Evolutionary conservation across 352 stramenopile species (phyloP), one percentile per base, ranked within the genome.

Genomic region (Thraustochytrium sp.): DNA sequence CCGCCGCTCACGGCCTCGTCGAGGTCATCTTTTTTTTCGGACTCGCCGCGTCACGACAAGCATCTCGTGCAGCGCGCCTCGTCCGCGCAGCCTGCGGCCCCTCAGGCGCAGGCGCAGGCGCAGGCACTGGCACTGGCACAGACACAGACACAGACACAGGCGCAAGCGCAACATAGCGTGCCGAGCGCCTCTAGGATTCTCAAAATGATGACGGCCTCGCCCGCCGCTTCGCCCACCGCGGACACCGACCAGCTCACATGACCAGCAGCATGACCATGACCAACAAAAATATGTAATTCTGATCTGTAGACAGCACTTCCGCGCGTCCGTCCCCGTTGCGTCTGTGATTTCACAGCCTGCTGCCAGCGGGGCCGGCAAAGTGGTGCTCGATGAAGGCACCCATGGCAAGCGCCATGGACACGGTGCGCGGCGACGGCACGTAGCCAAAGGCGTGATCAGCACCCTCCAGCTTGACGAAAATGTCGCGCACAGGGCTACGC

Each of bases 391-490:
- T 80, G 2, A 82, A 82, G 16, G 74, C 53, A 13, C 56, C 49
- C 18, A 82, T 63, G 18, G 53, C 74, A 13, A 82, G 62, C 9
- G 51, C 23, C 49, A 82, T 53, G 26, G 74, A 82, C 26, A 82
- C 62, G 1, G 74, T 56, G 16, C 74, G 53, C 11, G 74, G 74
- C 18, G 74, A 82, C 21, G 53, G 53, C 13, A 82, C 37, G 31
- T 80, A 74, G n/a, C 74, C 74, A 78, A 82, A 82, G 2, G 13
- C 74, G 31, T 82, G 74, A 36, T 78, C 37, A 53, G 74, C 74
- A 21, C 53, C 53, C n/a, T 74, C 37, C 13, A 82, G 53, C 38
- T 82, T 23, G 26, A 82, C 74, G 29, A 82, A 82, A 34, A 82
- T 53, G 9, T 82, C 74, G 13, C 82, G 84, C 13, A 78, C 62